These are phyloP conservation scores for Kurtzmaniella quercitrusa DNA, from an alignment of 1,139 yeast species.

Conservation along the genomic window DNA sequence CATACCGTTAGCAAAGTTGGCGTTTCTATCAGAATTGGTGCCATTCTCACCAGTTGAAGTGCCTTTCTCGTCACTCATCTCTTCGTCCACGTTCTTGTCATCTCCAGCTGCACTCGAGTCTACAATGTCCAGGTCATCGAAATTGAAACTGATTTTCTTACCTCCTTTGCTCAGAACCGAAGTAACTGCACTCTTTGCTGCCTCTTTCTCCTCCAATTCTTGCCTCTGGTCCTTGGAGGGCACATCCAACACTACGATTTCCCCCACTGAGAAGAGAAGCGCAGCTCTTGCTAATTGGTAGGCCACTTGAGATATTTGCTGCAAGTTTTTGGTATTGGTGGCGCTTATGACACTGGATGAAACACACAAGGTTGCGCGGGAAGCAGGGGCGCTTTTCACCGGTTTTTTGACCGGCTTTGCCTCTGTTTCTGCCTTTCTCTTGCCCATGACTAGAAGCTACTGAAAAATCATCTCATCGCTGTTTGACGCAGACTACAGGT, in stretches of 20 bases:
- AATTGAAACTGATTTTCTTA: constrained; percentile 33
- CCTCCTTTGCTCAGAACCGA: constrained; percentile 23
- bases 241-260: constrained; percentile 63
- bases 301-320: constrained; percentile 68
- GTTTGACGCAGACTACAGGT: neutral
- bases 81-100: constrained; percentile 8
- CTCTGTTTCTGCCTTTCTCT: constrained; percentile 23
- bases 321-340: constrained; percentile 56
- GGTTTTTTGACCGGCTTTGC: constrained; percentile 30
- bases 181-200: constrained; percentile 17
- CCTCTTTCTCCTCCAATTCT: constrained; percentile 15
- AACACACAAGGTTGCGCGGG: constrained; percentile 51
- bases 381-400: constrained; percentile 18
- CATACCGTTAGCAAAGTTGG: constrained; percentile 34
- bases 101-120: neutral
- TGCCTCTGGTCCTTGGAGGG: constrained; percentile 20
- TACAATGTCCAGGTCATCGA: constrained; percentile 23
- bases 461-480: constrained; percentile 3
- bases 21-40: constrained; percentile 9
- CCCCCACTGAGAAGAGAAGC: constrained; percentile 63
- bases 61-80: constrained; percentile 14
- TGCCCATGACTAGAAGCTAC: constrained; percentile 17
- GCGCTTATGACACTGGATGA: constrained; percentile 55
- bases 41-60: constrained; percentile 12
- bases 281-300: constrained; percentile 80